phyloP scores from a whole-genome alignment of 2,329 filamentous ascomycete species.

The Conoideocrella luteorostrata region DNA sequence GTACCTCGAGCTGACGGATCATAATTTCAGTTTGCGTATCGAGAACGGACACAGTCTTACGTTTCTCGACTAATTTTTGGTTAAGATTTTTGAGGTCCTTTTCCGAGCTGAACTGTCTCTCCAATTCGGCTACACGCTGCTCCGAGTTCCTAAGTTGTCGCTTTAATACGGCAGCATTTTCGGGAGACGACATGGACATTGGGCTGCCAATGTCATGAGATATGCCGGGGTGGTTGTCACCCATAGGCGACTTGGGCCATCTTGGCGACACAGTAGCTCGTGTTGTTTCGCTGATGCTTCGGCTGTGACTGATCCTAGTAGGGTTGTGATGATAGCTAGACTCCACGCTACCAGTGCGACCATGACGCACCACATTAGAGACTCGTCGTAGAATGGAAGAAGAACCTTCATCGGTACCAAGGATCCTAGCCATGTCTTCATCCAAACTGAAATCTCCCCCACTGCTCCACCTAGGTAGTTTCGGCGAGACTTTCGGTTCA shows the following conservation, averaged over 20 bases:
- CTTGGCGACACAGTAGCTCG: conserved; percentile 57
- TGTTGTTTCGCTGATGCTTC: conserved; percentile 63
- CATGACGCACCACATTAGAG: conserved; percentile 90
- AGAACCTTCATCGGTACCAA: conserved; percentile 69
- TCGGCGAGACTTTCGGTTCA: conserved; percentile 53
- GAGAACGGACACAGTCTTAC: conserved; percentile 89
- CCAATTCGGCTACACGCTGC: conserved; percentile 78
- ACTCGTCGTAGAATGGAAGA: conserved; percentile 81
- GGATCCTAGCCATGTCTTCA: conserved; percentile 86
- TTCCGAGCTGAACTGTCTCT: conserved; percentile 64
- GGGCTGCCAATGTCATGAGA: conserved; percentile 63
- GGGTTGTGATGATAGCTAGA: conserved; percentile 32
- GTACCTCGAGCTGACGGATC: conserved; percentile 81
- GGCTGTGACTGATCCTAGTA: conserved; percentile 43
- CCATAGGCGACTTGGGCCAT: conserved; percentile 62
- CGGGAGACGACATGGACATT: conserved; percentile 53
- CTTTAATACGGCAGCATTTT: conserved; percentile 63
- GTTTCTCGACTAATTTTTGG: conserved; percentile 82
- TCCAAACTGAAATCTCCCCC: conserved; percentile 90
- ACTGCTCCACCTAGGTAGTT: conserved; percentile 66
- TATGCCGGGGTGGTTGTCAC: conserved; percentile 45
- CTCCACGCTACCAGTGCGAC: conserved; percentile 77
- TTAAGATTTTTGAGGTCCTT: conserved; percentile 70
- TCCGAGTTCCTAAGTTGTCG: conserved; percentile 76
- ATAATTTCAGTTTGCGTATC: conserved; percentile 95